Base-by-base conservation (phyloP, 257 asterid genomes). In the Nicotiana obtusifolia region DNA sequence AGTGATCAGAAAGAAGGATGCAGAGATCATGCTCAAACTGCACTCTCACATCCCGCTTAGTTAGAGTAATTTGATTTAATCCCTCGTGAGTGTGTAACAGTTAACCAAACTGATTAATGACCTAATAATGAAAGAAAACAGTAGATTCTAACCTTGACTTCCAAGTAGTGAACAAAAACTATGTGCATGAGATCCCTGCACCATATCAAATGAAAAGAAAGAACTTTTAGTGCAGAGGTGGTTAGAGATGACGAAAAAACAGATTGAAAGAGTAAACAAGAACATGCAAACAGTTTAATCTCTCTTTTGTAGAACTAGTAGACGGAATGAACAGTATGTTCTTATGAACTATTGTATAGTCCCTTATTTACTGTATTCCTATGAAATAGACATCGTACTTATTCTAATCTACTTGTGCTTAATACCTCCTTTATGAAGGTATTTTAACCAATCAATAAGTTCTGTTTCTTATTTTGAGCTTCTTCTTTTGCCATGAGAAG, bases 171-270 rank as follows among this genome's bases (percentile, higher is more conserved):
- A 87, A 93, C 99, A 88, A 95, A 95, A 81, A 95, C 99, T 44
- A 95, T 90, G 90, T 95, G 97, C 96, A 87, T 93, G 86, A 90
- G 97, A 84, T 93, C 98, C 99, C 99, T 95, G 98, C 92, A 90
- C 79, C 76, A 88, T 87, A 81, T 77, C 79, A 84, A 82, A 54
- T 60, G 76, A 81, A 87, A 67, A 91, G 91, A 81, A 85, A 71
- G 71, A 28, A 44, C 24, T 49, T 24, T 30, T 73, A 73, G 79
- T 10, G 66, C 80, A 75, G 71, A 64, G 47, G 54, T 68, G 61
- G 73, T 64, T 15, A 22, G 59, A 71, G 33, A 81, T 30, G 35
- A 44, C 10, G n/a, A 76, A 30, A 30, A 71, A 5, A 30, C 37
- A n/a, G 35, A 41, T 57, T 20, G 52, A 69, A 62, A 30, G 44